Base-by-base conservation (phyloP, 176 grass and related monocot genomes). In the Thinopyrum elongatum region DNA sequence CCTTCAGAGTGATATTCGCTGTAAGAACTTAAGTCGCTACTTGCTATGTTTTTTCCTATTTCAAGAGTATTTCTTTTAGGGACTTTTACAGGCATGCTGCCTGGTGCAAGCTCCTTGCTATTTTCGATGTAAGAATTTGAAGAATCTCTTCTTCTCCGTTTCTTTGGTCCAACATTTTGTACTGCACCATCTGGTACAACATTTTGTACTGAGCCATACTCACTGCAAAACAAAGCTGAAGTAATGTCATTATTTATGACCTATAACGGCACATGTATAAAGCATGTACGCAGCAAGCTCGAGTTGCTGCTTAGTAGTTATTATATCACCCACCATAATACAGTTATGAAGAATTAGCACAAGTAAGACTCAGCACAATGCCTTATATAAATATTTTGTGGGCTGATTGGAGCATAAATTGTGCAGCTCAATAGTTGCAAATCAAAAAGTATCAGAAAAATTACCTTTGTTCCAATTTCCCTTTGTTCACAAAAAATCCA, bases 401-500 rank as follows among this genome's bases (percentile, higher is more conserved):
- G 55, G 25, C 19, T 74, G 36, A 58, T 22, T 72, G 33, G 31
- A 72, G 35, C 70, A 74, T 33, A 64, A 47, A 74, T 34, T 84
- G 57, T 41, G 55, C 19, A 84, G 46, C 19, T 33, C 19, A 8
- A 31, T 80, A 75, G 31, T 44, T 76, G 66, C 57, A 74, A 83
- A 64, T 78, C 17, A 74, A 65, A 77, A 88, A 82, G 46, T 85
- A 64, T 73, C 28, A 38, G 49, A n/a, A 38, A 36, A 79, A 89
- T 87, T 89, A 95, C 93, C 90, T 85, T 21, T 93, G 93, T 83
- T 95, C 91, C 63, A 95, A 86, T 78, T 95, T 90, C 31, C 91
- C 93, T 89, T 95, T 95, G 67, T 95, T 95, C 57, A 95, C 86
- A 91, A 95, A 95, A 87, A 93, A 95, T 61, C 91, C 93, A 80